Evolutionary conservation across 768 basidiomycete genomes (phyloP), one percentile per base, ranked within the genome.

Genomic region (Tulasnella calospora): DNA sequence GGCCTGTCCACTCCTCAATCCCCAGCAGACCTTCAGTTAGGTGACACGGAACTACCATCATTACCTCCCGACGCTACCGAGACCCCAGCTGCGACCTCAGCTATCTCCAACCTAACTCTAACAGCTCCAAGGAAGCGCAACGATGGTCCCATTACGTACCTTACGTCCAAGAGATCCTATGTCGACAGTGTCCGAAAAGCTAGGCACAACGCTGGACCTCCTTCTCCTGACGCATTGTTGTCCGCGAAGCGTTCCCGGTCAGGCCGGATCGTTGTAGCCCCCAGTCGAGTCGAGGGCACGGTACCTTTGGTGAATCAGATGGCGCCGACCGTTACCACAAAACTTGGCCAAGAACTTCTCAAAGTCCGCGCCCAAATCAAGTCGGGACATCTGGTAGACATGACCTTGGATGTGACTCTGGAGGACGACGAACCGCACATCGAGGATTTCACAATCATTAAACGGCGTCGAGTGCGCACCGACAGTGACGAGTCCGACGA

Each of bases 181-280:
- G n/a, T 38, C 17, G 70, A 72, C 35, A 72, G n/a, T 46, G 36
- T 57, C 35, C 41, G 55, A n/a, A 23, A 38, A 36, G 30, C 70
- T 23, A 78, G 69, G 33, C 44, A 27, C 44, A 6, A 30, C 46
- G 6, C 19, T n/a, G 61, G 61, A 67, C 61, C 61, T 27, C 46
- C 74, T 4, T 47, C 55, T n/a, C 35, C 35, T 21, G 74, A 75
- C n/a, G 46, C 36, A n/a, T 36, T 27, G 36, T 36, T 51, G 19
- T 41, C 40, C 15, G 35, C 55, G 13, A 78, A 78, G 69, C 77
- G 77, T n/a, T 78, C 77, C 10, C 69, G 77, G 15, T 78, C 77
- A 19, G 77, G 77, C 12, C 77, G 77, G 21, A 41, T 78, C n/a
- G 77, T 78, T 19, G 41, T 71, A 12, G 51, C 71, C 17, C 77